Evolutionary conservation across 192 early-diverging fungal genomes (phyloP).

Genomic region (Phycomyces nitens): DNA sequence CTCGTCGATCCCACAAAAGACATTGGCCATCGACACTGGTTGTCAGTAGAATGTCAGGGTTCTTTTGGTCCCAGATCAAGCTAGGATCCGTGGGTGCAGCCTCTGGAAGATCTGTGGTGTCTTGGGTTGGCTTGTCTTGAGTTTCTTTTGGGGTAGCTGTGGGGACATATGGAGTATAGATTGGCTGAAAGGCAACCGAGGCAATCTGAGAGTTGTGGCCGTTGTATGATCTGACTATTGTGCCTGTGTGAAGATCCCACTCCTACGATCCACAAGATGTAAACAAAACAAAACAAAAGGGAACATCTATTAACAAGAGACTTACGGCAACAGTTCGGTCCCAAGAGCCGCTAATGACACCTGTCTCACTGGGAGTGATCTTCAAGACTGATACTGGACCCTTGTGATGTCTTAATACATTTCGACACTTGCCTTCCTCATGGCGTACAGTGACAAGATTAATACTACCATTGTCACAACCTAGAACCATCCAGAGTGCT

Average conservation of each 20-base stretch:
- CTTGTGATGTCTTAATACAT: constrained; percentile 77
- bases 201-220: constrained; percentile 85
- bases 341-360: constrained; percentile 92
- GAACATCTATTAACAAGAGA: constrained; percentile 15
- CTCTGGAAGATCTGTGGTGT: constrained; percentile 2
- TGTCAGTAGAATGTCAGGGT: constrained; percentile 55
- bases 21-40: constrained; percentile 75
- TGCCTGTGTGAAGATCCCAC: constrained; percentile 87
- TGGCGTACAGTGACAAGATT: constrained; percentile 87
- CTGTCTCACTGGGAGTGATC: constrained; percentile 77
- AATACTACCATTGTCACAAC: constrained; percentile 78
- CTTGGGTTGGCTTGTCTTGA: not conserved
- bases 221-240: constrained; percentile 59
- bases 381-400: constrained; percentile 80
- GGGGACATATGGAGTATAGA: constrained; percentile 14
- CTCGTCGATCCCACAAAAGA: constrained; percentile 72
- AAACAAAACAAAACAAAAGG: constrained; percentile 5
- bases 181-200: constrained; percentile 67
- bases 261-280: constrained; percentile 24
- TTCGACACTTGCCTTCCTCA: constrained; percentile 89
- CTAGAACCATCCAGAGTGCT: constrained; percentile 80
- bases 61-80: constrained; percentile 10
- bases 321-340: constrained; percentile 77
- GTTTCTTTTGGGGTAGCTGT: not conserved
- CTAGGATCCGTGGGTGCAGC: constrained; percentile 4